phyloP scores from a whole-genome alignment of 495 filamentous ascomycete species.

The Cetradonia linearis region DNA sequence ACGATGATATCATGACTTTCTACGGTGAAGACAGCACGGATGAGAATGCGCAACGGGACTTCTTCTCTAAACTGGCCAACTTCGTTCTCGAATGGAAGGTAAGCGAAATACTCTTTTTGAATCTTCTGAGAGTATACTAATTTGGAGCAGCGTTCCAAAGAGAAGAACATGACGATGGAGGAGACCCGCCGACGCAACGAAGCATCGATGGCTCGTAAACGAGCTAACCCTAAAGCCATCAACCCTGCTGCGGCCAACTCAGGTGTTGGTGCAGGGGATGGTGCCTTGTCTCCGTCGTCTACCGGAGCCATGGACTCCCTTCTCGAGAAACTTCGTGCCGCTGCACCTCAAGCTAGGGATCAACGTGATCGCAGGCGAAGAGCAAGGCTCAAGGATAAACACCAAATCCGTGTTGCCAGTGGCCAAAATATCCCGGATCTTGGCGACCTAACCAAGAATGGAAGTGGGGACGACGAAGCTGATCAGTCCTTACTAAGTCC shows the following conservation, averaged over 20 bases:
- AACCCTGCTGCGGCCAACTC: conserved; percentile 47
- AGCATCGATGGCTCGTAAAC: conserved; percentile 80
- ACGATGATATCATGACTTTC: conserved; percentile 93
- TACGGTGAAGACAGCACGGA: conserved; percentile 91
- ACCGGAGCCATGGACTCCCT: conserved; percentile 94
- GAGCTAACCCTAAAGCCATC: conserved; percentile 37
- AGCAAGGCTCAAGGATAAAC: conserved; percentile 78
- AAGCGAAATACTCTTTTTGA: conserved; percentile 23
- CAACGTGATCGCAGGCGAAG: conserved; percentile 79
- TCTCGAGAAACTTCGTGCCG: conserved; percentile 90
- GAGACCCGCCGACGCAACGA: conserved; percentile 77
- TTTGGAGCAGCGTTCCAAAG: conserved; percentile 59
- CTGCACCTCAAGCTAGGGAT: conserved; percentile 78
- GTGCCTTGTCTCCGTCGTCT: conserved; percentile 56
- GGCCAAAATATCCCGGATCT: conserved; percentile 74
- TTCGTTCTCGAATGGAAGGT: conserved; percentile 93
- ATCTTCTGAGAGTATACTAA: background rate
- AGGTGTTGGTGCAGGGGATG: conserved; percentile 30
- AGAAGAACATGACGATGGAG: conserved; percentile 82
- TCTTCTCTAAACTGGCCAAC: conserved; percentile 87
- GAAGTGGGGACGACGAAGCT: conserved; percentile 23
- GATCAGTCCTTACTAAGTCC: conserved; percentile 23
- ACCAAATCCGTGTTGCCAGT: conserved; percentile 81
- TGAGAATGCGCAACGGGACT: conserved; percentile 89
- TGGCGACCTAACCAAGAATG: conserved; percentile 28